These are phyloP conservation scores for Pyricularia pennisetigena DNA, from an alignment of 2,329 filamentous ascomycete species.

Conservation along the genomic window DNA sequence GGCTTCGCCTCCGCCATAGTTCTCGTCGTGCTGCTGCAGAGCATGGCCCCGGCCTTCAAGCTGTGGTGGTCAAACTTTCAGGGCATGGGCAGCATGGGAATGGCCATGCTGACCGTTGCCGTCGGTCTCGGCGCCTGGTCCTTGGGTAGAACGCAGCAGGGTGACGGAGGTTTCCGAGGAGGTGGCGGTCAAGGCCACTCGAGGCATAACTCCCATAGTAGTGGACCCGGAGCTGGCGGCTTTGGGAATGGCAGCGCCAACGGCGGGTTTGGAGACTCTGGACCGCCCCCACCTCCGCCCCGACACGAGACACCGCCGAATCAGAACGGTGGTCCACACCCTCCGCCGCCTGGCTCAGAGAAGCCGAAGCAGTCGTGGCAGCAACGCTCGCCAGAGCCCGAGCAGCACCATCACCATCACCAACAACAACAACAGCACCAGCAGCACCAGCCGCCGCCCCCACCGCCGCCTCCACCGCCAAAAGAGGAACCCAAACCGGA, in stretches of 20 bases:
- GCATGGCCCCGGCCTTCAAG: slow-evolving; percentile 62
- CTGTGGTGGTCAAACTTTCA: slow-evolving; percentile 64
- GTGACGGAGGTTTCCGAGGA: slow-evolving; percentile 16
- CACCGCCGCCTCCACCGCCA: no score
- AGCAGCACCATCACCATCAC: slow-evolving; percentile 6
- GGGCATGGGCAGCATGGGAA: slow-evolving; percentile 62
- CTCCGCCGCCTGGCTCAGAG: slow-evolving; percentile 5
- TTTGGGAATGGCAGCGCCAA: slow-evolving; percentile 11
- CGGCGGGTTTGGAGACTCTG: slow-evolving; percentile 19
- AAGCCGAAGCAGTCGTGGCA: slow-evolving; percentile 15
- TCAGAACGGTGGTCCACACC: slow-evolving; percentile 1
- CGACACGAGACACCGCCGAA: slow-evolving; percentile 15
- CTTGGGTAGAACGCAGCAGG: slow-evolving; percentile 54
- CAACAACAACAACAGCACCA: no score
- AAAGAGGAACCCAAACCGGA: no score
- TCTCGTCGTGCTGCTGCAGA: slow-evolving; percentile 61
- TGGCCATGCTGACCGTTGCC: slow-evolving; percentile 60
- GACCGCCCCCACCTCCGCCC: slow-evolving; percentile 13
- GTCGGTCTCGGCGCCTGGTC: slow-evolving; percentile 75
- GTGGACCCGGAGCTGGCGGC: slow-evolving; percentile 15
- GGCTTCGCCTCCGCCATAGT: slow-evolving; percentile 72
- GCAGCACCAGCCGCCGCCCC: no score
- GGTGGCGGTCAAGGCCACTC: slow-evolving; percentile 8
- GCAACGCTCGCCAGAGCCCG: slow-evolving; percentile 13
- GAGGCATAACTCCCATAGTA: slow-evolving; percentile 10